phyloP scores from a whole-genome alignment of 2,329 filamentous ascomycete species.

The Scedosporium aurantiacum region DNA sequence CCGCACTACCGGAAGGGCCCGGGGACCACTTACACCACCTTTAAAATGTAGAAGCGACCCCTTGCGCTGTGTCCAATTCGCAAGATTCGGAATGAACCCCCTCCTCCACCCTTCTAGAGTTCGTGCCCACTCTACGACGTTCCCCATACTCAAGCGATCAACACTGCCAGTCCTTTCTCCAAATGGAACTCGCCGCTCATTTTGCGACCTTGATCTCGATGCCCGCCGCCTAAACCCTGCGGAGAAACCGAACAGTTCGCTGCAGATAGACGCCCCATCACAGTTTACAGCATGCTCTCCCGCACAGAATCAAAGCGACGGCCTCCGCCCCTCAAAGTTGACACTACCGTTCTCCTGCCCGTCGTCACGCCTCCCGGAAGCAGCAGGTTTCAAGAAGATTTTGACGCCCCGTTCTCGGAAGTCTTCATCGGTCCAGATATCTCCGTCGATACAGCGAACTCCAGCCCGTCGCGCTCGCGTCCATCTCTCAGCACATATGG shows the following conservation, averaged over 20 bases:
- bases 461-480: background rate
- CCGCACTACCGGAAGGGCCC: background rate
- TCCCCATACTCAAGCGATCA: no score
- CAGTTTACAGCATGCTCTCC: background rate
- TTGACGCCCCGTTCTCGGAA: slow-evolving; percentile 26
- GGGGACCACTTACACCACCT: background rate
- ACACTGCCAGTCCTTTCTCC: no score
- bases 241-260: no score
- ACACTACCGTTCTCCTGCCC: background rate
- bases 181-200: no score
- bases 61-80: background rate
- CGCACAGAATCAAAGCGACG: background rate
- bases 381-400: slow-evolving; percentile 26
- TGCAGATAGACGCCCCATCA: background rate
- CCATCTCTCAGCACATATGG: background rate
- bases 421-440: slow-evolving; percentile 20
- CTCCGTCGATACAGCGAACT: slow-evolving; percentile 15
- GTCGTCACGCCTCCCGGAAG: slow-evolving; percentile 9
- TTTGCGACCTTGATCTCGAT: no score
- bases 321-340: background rate
- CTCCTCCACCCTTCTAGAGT: background rate
- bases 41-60: background rate
- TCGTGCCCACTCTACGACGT: no score
- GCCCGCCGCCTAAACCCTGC: no score
- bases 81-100: background rate